phyloP scores from a whole-genome alignment of 1,284 basidiomycete genomes.

The Pseudozyma sp. region DNA sequence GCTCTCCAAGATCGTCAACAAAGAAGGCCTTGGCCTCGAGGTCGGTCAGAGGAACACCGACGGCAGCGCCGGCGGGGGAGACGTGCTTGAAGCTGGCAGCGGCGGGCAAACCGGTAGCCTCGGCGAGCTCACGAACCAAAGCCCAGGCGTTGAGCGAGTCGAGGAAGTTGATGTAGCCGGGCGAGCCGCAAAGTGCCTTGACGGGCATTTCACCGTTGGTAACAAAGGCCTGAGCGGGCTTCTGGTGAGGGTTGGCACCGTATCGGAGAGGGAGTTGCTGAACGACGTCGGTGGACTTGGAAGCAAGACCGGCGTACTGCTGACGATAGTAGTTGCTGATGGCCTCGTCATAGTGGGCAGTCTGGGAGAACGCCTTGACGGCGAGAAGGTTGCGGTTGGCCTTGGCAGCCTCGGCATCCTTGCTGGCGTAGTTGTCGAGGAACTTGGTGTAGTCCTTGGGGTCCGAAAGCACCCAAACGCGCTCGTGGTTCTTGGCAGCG shows the following conservation, averaged over 20 bases:
- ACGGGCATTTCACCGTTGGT: slow-evolving; percentile 90
- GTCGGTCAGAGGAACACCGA: slow-evolving; percentile 77
- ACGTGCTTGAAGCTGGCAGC: slow-evolving; percentile 99
- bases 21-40: slow-evolving; percentile 94
- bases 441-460: slow-evolving; percentile 92
- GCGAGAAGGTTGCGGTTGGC: slow-evolving; percentile 85
- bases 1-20: slow-evolving; percentile 89
- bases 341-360: slow-evolving; percentile 91
- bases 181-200: slow-evolving; percentile 92
- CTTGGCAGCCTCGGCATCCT: slow-evolving; percentile 72
- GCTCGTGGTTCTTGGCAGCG: slow-evolving; percentile 96
- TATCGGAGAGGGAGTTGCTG: slow-evolving; percentile 86
- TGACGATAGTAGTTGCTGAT: slow-evolving; percentile 97
- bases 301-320: slow-evolving; percentile 83
- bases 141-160: slow-evolving; percentile 98
- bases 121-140: slow-evolving; percentile 92
- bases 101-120: slow-evolving; percentile 83
- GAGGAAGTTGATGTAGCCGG: slow-evolving; percentile 99
- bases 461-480: slow-evolving; percentile 81
- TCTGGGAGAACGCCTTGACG: slow-evolving; percentile 97
- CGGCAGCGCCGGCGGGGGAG: slow-evolving; percentile 92
- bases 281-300: slow-evolving; percentile 67
- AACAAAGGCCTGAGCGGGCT: slow-evolving; percentile 96
- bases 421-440: slow-evolving; percentile 75
- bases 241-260: slow-evolving; percentile 98